Evolutionary conservation across 345 rosid genomes (phyloP).

Genomic region (Brassica napus): DNA sequence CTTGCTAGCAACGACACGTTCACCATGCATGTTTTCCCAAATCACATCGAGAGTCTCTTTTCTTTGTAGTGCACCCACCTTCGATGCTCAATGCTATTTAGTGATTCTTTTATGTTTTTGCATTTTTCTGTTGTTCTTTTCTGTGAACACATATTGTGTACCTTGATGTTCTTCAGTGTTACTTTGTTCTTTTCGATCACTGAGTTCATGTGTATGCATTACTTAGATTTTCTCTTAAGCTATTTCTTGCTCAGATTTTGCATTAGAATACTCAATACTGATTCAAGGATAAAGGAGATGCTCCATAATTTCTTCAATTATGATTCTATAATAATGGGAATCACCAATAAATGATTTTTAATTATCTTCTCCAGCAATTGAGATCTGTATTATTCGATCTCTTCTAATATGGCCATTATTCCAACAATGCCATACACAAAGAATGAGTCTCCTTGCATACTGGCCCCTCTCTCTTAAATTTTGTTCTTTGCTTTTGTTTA

Average conservation of each 20-base stretch:
- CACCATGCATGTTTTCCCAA: not conserved
- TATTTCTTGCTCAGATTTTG: not conserved
- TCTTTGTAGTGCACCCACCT: not conserved
- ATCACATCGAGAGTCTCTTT: conserved; percentile 9
- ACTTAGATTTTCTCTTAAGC: not conserved
- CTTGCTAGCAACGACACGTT: not conserved
- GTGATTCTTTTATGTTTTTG: not conserved
- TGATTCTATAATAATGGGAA: not conserved
- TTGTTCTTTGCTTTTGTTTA: too few species aligned
- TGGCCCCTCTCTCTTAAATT: too few species aligned
- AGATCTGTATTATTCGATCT: not conserved
- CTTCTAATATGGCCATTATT: not conserved
- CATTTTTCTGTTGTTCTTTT: not conserved
- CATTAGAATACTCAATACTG: not conserved
- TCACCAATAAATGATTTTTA: not conserved
- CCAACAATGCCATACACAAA: not conserved
- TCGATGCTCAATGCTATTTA: not conserved
- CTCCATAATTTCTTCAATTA: not conserved
- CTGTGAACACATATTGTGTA: not conserved
- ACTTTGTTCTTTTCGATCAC: not conserved
- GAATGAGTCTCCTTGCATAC: not conserved
- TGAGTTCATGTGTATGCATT: not conserved
- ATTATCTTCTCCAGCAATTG: not conserved
- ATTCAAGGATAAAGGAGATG: not conserved
- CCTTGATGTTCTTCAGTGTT: not conserved